Evolutionary conservation across 2,329 filamentous ascomycete genomes (phyloP), one percentile per base, ranked within the genome.

Genomic region (Verticillium longisporum): DNA sequence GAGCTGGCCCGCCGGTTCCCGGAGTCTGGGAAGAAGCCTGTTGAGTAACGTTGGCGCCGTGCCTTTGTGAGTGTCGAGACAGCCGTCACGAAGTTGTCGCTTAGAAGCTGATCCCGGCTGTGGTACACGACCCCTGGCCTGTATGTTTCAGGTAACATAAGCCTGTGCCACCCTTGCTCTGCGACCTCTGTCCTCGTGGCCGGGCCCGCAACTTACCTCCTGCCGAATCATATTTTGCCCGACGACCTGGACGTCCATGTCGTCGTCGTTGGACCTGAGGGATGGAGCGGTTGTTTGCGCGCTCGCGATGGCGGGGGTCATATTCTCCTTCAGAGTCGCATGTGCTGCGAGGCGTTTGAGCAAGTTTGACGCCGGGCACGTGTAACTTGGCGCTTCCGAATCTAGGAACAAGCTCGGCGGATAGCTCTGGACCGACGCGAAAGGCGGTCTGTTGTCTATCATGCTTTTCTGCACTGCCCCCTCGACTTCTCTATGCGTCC

Each of bases 71-170:
- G n/a, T 50, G 41, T 9, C 18, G n/a, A 10, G 41, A 50, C 41
- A 9, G 41, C 41, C 18, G 41, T 50, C 41, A 50, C 41, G 41
- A 21, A 10, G n/a, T 50, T 7, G n/a, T 50, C 41, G 41, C 41
- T 50, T 50, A 21, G 41, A 21, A 50, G n/a, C n/a, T 21, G 41
- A 50, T 50, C 41, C 41, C 18, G 4, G 41, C 41, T 21, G n/a
- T 50, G n/a, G 41, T 21, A 50, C 41, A 26, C 2, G n/a, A 50
- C n/a, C 41, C 41, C 41, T 50, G 41, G 41, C 41, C 41, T 63
- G 57, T 59, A 58, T 64, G 62, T 64, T 64, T 64, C 62, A 64
- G 62, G 62, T 64, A 38, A 58, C 61, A 50, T 32, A n/a, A 26
- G 60, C 38, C 61, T 38, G 61, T 63, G 61, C 59, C 31, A 63